Conservation (phyloP, 1,284 basidiomycete genomes). For the Boletus calvinii region DNA sequence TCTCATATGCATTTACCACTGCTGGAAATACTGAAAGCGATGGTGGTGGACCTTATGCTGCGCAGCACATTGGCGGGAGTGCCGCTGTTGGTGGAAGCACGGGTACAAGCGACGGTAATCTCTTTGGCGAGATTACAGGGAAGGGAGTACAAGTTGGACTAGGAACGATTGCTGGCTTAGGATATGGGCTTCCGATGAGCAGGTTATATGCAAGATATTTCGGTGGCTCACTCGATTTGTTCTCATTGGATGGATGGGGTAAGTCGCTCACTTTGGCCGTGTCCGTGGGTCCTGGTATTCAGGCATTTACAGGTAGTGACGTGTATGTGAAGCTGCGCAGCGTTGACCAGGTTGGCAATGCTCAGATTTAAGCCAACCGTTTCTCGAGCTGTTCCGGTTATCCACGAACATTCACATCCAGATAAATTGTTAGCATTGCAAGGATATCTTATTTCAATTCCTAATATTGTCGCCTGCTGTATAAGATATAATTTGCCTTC, state of each 20-base stretch:
- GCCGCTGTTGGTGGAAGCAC: slow-evolving; percentile 54
- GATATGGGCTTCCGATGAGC: slow-evolving; percentile 86
- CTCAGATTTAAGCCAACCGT: slow-evolving; percentile 30
- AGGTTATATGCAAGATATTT: slow-evolving; percentile 81
- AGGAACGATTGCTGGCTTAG: slow-evolving; percentile 69
- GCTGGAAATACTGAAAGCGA: slow-evolving; percentile 43
- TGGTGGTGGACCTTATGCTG: slow-evolving; percentile 67
- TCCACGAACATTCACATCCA: not conserved
- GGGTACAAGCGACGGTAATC: slow-evolving; percentile 50
- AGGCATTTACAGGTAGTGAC: slow-evolving; percentile 55
- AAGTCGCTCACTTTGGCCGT: slow-evolving; percentile 22
- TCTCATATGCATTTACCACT: slow-evolving; percentile 90
- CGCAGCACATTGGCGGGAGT: slow-evolving; percentile 68
- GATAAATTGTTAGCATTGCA: not conserved
- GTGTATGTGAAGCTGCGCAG: slow-evolving; percentile 74
- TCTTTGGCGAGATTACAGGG: slow-evolving; percentile 75
- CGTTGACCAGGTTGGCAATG: slow-evolving; percentile 65
- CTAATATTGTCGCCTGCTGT: not conserved
- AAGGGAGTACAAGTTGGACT: slow-evolving; percentile 70
- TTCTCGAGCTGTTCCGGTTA: not conserved
- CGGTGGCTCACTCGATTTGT: slow-evolving; percentile 73
- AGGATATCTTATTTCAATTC: not conserved
- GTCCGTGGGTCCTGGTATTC: slow-evolving; percentile 3
- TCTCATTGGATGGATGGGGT: slow-evolving; percentile 82
- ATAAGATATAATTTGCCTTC: slow-evolving; percentile 19